Base-by-base conservation (phyloP, 768 basidiomycete species). In the Collybia sp. region DNA sequence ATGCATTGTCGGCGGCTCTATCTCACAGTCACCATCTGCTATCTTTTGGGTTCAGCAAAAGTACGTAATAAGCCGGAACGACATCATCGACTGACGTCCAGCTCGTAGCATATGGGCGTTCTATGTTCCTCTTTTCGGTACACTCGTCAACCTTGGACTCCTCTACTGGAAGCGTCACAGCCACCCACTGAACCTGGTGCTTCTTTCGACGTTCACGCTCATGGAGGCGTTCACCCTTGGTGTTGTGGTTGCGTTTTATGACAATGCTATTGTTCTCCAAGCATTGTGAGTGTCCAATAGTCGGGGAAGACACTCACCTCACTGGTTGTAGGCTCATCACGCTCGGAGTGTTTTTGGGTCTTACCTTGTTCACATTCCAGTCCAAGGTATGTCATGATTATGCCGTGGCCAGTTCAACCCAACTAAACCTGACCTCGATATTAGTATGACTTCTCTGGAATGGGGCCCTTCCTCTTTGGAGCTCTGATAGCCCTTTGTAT, bases 321-420 rank as follows among this genome's bases (percentile, higher is more conserved):
- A 25, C 46, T 12, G 17, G 25, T 30, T 39, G 16, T 61, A 85
- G 86, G 44, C 65, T 95, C 43, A 92, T 97, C 57, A 96, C 94
- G 0, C 69, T 89, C 2, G 93, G 93, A 12, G 85, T 98, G 38
- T 98, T 99, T 77, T 65, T 92, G 34, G 96, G 94, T 5, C 68
- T 99, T 51, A 97, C 94, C 0, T 64, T 97, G 43, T 98, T 96
- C 72, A 97, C 96, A 1, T 73, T 96, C 62, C 93, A 95, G 63
- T 90, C 88, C 47, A 95, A 95, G 75, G 88, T 87, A 50, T 15
- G 72, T 44, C 12, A 20, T 48, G n/a, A n/a, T n/a, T n/a, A n/a
- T n/a, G n/a, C 50, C 11, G 38, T 33, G 39, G 1, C 8, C 34
- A 19, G 34, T 2, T 12, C 32, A 48, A 25, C 3, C 32, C 47